These are phyloP conservation scores for Penstemon newberryi DNA, from an alignment of 257 asterid genomes.

Conservation along the genomic window DNA sequence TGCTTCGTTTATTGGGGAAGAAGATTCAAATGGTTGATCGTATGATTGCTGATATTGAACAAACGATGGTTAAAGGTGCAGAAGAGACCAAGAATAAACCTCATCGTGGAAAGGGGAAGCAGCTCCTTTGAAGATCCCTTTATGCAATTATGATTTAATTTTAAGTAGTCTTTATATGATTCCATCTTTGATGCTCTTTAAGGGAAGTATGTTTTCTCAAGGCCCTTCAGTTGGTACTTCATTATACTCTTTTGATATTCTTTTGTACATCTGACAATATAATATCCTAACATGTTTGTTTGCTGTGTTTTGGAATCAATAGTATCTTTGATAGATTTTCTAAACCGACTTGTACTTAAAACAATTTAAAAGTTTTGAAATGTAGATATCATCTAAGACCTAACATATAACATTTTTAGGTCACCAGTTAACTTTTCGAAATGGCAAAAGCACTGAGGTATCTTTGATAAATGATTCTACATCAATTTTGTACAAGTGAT, in stretches of 20 bases:
- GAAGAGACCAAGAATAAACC: constrained; percentile 13
- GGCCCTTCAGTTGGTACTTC: constrained; percentile 11
- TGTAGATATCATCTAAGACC: not conserved
- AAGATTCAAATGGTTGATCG: constrained; percentile 45
- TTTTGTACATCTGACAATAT: constrained; percentile 17
- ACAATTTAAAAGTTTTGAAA: not conserved
- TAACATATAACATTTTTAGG: not conserved
- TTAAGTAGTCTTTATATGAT: constrained; percentile 23
- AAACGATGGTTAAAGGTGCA: constrained; percentile 22
- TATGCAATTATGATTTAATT: constrained; percentile 22
- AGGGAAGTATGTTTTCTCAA: constrained; percentile 3
- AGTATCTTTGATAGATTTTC: not conserved
- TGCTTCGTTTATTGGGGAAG: constrained; percentile 42
- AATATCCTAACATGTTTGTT: not conserved
- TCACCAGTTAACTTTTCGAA: not conserved
- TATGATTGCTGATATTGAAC: constrained; percentile 33
- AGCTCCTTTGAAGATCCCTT: constrained; percentile 34
- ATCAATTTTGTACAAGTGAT: too few relatives aligned
- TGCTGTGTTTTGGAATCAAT: too few relatives aligned
- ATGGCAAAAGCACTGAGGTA: not conserved
- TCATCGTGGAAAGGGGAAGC: constrained; percentile 36
- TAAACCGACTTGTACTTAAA: not conserved
- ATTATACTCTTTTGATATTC: constrained; percentile 9
- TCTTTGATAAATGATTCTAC: too few relatives aligned
- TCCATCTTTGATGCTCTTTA: constrained; percentile 17